Percentiles rank a stretch among this genome's conserved stretches.
phyloP scores from a whole-genome alignment of 1,284 basidiomycete species.

The Puccinia novopanici region DNA sequence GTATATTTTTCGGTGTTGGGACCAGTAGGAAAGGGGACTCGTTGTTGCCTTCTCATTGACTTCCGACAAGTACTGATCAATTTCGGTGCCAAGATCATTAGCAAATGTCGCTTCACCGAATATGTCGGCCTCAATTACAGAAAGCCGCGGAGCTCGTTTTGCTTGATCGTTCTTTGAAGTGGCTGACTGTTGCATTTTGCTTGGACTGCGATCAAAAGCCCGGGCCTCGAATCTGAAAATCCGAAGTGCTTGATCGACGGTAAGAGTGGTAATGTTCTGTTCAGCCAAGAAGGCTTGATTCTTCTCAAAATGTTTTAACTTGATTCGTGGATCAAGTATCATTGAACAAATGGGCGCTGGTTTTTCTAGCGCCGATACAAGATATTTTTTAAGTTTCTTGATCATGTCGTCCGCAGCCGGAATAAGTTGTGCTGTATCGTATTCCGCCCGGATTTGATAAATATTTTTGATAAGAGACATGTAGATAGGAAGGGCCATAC shows the following conservation, averaged over 20 bases:
- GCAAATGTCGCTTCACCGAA: background rate
- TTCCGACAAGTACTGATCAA: background rate
- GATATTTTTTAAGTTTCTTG: background rate
- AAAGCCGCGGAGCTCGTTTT: background rate
- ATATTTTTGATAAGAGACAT: slow-evolving; percentile 8
- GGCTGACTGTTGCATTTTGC: too few species aligned
- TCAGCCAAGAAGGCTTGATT: background rate
- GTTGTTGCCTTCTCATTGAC: background rate
- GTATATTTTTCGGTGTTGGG: background rate
- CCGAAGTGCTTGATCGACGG: background rate
- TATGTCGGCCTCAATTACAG: background rate
- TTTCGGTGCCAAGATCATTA: background rate
- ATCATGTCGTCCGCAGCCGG: background rate
- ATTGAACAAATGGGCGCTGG: background rate
- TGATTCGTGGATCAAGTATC: slow-evolving; percentile 10
- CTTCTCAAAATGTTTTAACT: background rate
- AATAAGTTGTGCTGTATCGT: background rate
- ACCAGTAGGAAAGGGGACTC: background rate
- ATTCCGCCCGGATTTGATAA: background rate
- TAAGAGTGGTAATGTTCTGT: background rate
- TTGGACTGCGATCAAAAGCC: background rate
- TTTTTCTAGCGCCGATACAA: background rate
- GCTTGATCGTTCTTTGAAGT: background rate
- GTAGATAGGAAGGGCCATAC: slow-evolving; percentile 7
- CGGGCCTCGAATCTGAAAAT: background rate